These are phyloP conservation scores for Trichoderma sp. DNA, from an alignment of 2,329 filamentous ascomycete genomes.

Conservation along the genomic window DNA sequence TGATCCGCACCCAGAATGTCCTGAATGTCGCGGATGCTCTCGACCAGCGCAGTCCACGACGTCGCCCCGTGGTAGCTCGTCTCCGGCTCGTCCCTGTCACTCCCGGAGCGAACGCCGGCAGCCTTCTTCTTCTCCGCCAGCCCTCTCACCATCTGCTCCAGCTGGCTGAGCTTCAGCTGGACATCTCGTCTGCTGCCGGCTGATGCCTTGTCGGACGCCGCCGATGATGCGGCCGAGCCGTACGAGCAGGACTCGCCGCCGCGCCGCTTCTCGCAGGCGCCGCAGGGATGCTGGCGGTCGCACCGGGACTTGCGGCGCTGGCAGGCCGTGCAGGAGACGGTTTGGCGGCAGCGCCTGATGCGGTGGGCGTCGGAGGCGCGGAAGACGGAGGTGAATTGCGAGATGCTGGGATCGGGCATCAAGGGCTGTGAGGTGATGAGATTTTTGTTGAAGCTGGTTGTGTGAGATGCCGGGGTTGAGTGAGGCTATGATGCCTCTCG, in stretches of 20 bases:
- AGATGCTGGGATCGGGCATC: slow-evolving; percentile 30
- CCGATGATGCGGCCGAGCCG: slow-evolving; percentile 18
- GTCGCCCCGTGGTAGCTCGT: slow-evolving; percentile 37
- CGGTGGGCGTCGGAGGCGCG: slow-evolving; percentile 34
- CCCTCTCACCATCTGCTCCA: slow-evolving; percentile 42
- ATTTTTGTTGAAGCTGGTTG: neutral
- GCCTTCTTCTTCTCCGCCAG: slow-evolving; percentile 27
- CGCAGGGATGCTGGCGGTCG: slow-evolving; percentile 41
- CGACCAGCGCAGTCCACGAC: slow-evolving; percentile 41
- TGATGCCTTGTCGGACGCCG: slow-evolving; percentile 18
- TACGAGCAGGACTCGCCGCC: slow-evolving; percentile 36
- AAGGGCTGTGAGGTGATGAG: neutral
- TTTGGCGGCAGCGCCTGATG: slow-evolving; percentile 39
- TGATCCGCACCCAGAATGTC: slow-evolving; percentile 31
- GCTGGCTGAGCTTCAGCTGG: slow-evolving; percentile 38
- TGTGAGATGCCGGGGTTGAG: neutral
- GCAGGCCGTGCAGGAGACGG: slow-evolving; percentile 42
- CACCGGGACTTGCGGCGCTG: slow-evolving; percentile 44
- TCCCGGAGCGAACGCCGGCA: neutral
- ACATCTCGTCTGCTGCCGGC: slow-evolving; percentile 32
- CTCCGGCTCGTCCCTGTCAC: neutral
- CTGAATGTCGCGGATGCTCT: slow-evolving; percentile 42
- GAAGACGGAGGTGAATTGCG: slow-evolving; percentile 30
- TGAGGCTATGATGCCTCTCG: neutral
- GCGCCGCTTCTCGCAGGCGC: slow-evolving; percentile 39